Evolutionary conservation across 352 stramenopile species (phyloP).

Genomic region (Globisporangium mamillatum): DNA sequence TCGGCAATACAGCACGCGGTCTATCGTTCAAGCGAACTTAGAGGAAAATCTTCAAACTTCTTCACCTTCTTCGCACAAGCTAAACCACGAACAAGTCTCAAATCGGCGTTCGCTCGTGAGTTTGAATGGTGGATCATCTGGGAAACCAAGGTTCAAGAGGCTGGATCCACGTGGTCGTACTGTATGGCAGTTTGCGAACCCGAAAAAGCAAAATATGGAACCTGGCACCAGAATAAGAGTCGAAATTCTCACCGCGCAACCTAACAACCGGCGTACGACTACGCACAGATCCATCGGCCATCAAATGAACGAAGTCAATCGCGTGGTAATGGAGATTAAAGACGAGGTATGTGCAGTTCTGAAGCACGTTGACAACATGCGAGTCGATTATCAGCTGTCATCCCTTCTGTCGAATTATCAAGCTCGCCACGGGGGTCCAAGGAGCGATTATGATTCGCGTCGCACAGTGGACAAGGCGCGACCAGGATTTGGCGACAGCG

Average conservation of each 20-base stretch:
- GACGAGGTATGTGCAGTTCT: conserved; percentile 66
- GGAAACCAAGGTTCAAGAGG: not conserved
- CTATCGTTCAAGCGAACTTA: conserved; percentile 8
- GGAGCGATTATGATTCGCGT: not conserved
- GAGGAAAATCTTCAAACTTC: not conserved
- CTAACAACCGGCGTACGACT: not conserved
- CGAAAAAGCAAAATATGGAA: not conserved
- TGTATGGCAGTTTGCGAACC: not conserved
- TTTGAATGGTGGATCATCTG: not conserved
- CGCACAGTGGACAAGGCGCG: conserved; percentile 7
- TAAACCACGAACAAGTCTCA: not conserved
- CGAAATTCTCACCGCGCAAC: not conserved
- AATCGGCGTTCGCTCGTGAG: not conserved
- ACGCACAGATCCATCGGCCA: conserved; percentile 19
- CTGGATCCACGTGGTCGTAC: not conserved
- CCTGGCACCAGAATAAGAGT: not conserved
- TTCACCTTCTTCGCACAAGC: not conserved
- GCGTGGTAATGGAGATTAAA: conserved; percentile 73
- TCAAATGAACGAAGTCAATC: conserved; percentile 42
- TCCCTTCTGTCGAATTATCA: conserved; percentile 45
- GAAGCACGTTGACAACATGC: conserved; percentile 51
- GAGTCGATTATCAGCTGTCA: conserved; percentile 67
- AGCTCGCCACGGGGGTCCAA: conserved; percentile 23
- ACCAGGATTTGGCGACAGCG: conserved; percentile 7
- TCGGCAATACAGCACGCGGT: conserved; percentile 25